Percentiles rank a stretch among this genome's conserved stretches.
Conservation (phyloP, 2,329 filamentous ascomycete genomes). For the Kalaharituber pfeilii region DNA sequence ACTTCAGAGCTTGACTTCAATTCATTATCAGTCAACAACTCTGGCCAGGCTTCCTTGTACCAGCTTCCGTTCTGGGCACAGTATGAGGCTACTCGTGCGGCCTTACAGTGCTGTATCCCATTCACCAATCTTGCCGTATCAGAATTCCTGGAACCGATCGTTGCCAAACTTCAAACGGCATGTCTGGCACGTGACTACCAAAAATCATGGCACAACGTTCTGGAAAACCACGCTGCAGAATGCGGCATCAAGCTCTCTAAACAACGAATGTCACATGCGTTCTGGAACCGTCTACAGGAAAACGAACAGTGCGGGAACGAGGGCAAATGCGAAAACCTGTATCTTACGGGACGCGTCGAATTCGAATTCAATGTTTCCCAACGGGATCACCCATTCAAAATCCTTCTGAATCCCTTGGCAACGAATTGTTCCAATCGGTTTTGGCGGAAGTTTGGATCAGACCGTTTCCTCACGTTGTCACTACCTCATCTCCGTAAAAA, state of each 20-base stretch:
- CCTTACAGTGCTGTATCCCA: slow-evolving; percentile 2
- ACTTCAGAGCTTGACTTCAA: too few species aligned
- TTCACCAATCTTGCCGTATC: neutral
- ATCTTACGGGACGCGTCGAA: slow-evolving; percentile 5
- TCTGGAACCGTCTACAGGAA: slow-evolving; percentile 4
- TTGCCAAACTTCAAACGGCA: neutral
- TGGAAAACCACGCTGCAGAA: neutral
- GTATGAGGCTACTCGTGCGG: slow-evolving; percentile 16
- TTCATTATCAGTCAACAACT: too few species aligned
- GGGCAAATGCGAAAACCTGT: slow-evolving; percentile 9
- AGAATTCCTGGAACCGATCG: neutral
- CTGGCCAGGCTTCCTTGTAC: too few species aligned
- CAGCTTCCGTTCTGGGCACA: slow-evolving; percentile 12
- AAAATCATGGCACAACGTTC: neutral
- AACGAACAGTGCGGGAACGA: too few species aligned
- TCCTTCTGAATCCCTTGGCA: slow-evolving; percentile 11
- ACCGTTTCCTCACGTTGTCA: slow-evolving; percentile 15
- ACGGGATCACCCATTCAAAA: slow-evolving; percentile 2
- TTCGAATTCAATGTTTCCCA: neutral
- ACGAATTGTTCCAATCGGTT: slow-evolving; percentile 10
- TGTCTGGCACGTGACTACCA: neutral
- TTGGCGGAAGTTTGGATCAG: slow-evolving; percentile 15
- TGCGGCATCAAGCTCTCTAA: neutral
- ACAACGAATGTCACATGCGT: neutral
- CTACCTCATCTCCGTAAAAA: slow-evolving; percentile 6